Percentiles rank a stretch among this genome's conserved stretches.
phyloP scores from a whole-genome alignment of 2,329 filamentous ascomycete genomes.

The Rosellinia necatrix region DNA sequence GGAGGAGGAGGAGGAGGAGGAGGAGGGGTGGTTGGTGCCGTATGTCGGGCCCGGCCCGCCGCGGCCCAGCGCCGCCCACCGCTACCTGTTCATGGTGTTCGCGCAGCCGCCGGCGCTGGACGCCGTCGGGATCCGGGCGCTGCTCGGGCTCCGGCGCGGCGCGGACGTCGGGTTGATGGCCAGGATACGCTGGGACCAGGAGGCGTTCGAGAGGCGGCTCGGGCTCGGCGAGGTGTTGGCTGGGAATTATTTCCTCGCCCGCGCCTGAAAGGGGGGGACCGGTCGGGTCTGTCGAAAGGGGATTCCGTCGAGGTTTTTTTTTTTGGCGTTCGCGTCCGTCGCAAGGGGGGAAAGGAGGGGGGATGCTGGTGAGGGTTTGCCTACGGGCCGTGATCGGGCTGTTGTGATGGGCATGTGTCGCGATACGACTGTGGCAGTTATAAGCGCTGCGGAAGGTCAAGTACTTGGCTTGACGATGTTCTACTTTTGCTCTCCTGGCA shows the following conservation, averaged over 20 bases:
- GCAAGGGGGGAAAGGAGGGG: no score
- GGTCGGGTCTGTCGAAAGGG: no score
- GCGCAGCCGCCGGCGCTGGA: constrained; percentile 20
- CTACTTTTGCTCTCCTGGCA: no score
- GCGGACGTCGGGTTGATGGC: constrained; percentile 16
- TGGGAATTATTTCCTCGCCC: constrained; percentile 14
- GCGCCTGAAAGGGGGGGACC: constrained; percentile 1
- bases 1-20: no score
- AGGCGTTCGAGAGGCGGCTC: constrained; percentile 14
- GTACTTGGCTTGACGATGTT: no score
- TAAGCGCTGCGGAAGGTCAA: no score
- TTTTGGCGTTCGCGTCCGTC: no score
- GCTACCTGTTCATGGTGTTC: constrained; percentile 22
- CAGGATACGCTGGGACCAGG: constrained; percentile 19
- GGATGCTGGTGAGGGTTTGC: no score
- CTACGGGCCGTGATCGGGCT: no score
- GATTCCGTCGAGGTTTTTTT: no score
- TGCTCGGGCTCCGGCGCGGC: constrained; percentile 8
- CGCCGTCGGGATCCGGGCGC: constrained; percentile 12
- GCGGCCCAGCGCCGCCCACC: constrained; percentile 23
- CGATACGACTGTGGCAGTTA: no score
- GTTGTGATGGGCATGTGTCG: no score
- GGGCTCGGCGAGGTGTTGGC: constrained; percentile 20
- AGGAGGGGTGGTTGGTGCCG: constrained; percentile 20
- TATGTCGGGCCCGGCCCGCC: constrained; percentile 21